Base-by-base conservation (phyloP, 1,139 yeast species). In the Casaregolazyma lundiana region DNA sequence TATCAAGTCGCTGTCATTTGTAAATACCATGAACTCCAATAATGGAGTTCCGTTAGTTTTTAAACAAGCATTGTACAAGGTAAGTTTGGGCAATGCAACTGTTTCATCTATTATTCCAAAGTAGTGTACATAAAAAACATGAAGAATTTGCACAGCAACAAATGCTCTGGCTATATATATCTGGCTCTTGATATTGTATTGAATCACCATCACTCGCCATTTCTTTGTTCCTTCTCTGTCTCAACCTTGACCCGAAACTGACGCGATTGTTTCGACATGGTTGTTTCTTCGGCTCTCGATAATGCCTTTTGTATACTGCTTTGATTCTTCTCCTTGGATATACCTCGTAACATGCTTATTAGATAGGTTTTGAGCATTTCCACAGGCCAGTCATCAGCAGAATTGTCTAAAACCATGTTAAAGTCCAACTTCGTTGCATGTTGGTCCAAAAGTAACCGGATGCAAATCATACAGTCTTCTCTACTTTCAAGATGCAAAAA, bases 311-410 rank as follows among this genome's bases (percentile, higher is more conserved):
- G 38, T 38, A 61, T 24, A 3, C 48, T 44, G 39, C 58, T 55
- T 41, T 50, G 50, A 32, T 52, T 58, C 45, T 57, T 60, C 16
- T 54, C 55, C 22, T 50, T 52, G 32, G 53, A 38, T 15, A 55
- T 19, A 21, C 46, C 43, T n/a, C 62, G 53, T 37, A 62, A 49
- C 16, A 54, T 52, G 17, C 50, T 50, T 9, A 45, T 41, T 35
- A 67, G 47, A 41, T 59, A 66, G n/a, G 53, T 60, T 19, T 56
- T 53, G 15, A 67, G 47, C 26, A 57, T 48, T 43, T 64, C 68
- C 35, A 66, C 52, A 2, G 69, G 64, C 71, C 71, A 67, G n/a
- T 56, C 44, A 13, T 52, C 58, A 1, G 70, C 68, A 8, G 64
- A 52, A 19, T 51, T 53, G 38, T 47, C 51, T n/a, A 67, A 54